phyloP scores from a whole-genome alignment of 345 rosid genomes.

The thale cress (Arabidopsis thaliana) region DNA sequence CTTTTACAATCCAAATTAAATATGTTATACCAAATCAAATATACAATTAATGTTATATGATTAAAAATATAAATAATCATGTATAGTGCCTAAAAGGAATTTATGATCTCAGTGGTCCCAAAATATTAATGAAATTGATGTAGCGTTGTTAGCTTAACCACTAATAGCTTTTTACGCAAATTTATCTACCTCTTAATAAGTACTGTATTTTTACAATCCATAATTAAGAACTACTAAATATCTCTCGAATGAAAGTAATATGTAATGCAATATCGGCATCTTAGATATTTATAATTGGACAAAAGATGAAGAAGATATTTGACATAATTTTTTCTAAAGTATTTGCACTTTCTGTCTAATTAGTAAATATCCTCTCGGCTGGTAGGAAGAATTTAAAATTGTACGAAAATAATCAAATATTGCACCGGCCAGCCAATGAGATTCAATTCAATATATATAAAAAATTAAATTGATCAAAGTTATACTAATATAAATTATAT shows the following conservation, averaged over 20 bases:
- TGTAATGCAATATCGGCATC: not conserved
- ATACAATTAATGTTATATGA: too few species aligned
- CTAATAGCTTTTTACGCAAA: not conserved
- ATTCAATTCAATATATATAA: not conserved
- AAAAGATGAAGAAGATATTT: not conserved
- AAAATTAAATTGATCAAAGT: not conserved
- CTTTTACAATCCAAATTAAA: too few species aligned
- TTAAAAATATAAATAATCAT: too few species aligned
- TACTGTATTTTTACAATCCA: not conserved
- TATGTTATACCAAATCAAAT: too few species aligned
- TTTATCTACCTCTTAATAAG: not conserved
- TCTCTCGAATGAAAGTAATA: not conserved
- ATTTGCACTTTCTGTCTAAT: slow-evolving; percentile 7
- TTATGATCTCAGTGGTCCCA: slow-evolving; percentile 20
- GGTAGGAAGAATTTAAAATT: not conserved
- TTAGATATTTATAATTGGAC: slow-evolving; percentile 2
- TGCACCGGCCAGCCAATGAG: slow-evolving; percentile 34
- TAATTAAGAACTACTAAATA: not conserved
- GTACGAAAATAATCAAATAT: not conserved
- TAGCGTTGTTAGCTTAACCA: slow-evolving; percentile 19
- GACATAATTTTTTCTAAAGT: not conserved
- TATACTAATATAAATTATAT: not conserved
- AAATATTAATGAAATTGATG: not conserved
- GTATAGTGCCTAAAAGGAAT: not conserved
- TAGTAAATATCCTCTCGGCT: not conserved